Evolutionary conservation across 2,329 filamentous ascomycete genomes (phyloP).

Genomic region (Penicillium glabrum): DNA sequence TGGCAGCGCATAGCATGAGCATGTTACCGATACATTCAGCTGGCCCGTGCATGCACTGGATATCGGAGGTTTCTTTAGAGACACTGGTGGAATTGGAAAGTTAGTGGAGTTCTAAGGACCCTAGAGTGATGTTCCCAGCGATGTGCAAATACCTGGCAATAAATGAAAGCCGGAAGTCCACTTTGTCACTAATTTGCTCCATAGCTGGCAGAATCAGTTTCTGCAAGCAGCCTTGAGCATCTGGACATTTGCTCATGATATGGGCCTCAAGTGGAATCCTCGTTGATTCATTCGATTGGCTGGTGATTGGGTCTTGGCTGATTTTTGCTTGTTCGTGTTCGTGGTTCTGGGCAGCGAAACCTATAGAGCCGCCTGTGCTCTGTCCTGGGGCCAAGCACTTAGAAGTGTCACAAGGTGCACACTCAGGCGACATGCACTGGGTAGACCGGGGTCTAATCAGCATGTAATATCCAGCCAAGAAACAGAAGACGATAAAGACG

Average conservation of each 20-base stretch:
- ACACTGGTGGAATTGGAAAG: conserved; percentile 44
- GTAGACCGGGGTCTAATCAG: neutral
- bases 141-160: conserved; percentile 69
- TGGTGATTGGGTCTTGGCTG: neutral
- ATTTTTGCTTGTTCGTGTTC: neutral
- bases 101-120: conserved; percentile 4
- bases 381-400: neutral
- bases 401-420: neutral
- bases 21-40: conserved; percentile 93
- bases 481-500: conserved; percentile 8
- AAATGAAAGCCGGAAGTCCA: conserved; percentile 87
- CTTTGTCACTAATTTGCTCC: conserved; percentile 76
- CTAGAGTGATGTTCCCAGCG: neutral
- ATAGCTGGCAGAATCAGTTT: conserved; percentile 82
- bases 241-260: conserved; percentile 96
- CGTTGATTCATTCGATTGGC: neutral
- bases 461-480: conserved; percentile 14
- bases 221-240: conserved; percentile 79
- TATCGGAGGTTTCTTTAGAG: conserved; percentile 72
- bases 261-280: conserved; percentile 82
- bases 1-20: conserved; percentile 83
- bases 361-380: neutral
- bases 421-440: neutral
- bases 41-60: conserved; percentile 86
- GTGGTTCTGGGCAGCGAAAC: neutral